phyloP scores from a whole-genome alignment of 2,329 filamentous ascomycete genomes.

The Pezicula neosporulosa region DNA sequence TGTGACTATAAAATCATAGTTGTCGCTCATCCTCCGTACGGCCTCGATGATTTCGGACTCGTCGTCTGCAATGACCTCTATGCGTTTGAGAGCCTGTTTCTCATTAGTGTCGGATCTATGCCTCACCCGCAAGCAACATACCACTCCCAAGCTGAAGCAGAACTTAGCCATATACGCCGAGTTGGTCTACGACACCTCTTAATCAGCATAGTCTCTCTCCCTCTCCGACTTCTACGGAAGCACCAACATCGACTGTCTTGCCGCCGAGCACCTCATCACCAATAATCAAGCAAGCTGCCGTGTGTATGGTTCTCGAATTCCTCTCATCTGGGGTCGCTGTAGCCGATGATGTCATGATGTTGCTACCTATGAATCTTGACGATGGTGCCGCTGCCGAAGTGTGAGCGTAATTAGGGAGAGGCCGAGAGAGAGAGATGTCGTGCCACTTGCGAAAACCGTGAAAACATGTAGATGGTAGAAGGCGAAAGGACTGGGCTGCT shows the following conservation, averaged over 20 bases:
- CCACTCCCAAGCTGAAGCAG: conserved; percentile 60
- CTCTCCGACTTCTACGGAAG: background rate
- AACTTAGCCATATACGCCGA: conserved; percentile 62
- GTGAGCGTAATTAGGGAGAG: conserved; percentile 54
- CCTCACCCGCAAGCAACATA: conserved; percentile 47
- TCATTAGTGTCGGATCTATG: conserved; percentile 45
- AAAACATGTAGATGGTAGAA: conserved; percentile 59
- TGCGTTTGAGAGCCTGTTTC: conserved; percentile 65
- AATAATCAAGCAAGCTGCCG: conserved; percentile 89
- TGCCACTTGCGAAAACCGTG: conserved; percentile 68
- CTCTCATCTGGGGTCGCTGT: conserved; percentile 38
- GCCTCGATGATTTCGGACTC: conserved; percentile 85
- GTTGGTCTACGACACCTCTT: conserved; percentile 47
- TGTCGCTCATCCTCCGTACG: conserved; percentile 77
- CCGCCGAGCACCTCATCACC: conserved; percentile 96
- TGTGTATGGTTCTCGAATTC: conserved; percentile 70
- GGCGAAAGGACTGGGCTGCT: background rate
- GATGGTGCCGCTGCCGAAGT: conserved; percentile 21
- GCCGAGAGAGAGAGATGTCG: conserved; percentile 66
- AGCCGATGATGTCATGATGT: conserved; percentile 45
- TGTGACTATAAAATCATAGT: conserved; percentile 93
- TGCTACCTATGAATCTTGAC: conserved; percentile 4
- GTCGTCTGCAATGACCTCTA: conserved; percentile 93
- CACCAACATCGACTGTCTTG: conserved; percentile 50
- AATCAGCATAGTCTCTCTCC: conserved; percentile 14